phyloP scores from a whole-genome alignment of 2,329 filamentous ascomycete species.

The Pestalotiopsis sp. region DNA sequence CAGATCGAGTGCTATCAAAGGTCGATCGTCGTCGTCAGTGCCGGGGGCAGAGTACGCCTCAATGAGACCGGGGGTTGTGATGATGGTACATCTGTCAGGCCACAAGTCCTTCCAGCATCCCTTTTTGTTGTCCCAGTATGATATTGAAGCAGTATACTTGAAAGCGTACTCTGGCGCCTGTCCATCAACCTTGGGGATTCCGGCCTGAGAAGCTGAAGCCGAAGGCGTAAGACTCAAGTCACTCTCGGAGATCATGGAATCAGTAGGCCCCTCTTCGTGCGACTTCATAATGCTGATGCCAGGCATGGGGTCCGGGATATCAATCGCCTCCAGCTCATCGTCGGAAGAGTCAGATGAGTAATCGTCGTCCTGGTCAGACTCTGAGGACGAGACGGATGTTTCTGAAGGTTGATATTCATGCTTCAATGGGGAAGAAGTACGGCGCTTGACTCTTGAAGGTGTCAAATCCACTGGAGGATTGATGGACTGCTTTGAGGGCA shows the following conservation, averaged over 20 bases:
- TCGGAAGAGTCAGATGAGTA: conserved; percentile 48
- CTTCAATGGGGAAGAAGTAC: conserved; percentile 90
- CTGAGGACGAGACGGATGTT: conserved; percentile 39
- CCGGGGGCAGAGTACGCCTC: conserved; percentile 53
- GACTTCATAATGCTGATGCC: conserved; percentile 57
- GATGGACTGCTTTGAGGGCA: conserved; percentile 39
- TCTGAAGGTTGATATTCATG: conserved; percentile 94
- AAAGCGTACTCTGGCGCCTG: conserved; percentile 43
- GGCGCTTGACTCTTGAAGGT: conserved; percentile 58
- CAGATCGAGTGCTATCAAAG: conserved; percentile 74
- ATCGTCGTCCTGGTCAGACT: conserved; percentile 51
- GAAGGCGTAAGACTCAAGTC: conserved; percentile 69
- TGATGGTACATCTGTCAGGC: conserved; percentile 52
- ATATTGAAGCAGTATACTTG: conserved; percentile 56
- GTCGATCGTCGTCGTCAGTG: conserved; percentile 38
- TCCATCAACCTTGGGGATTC: conserved; percentile 49
- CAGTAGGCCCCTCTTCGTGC: conserved; percentile 27
- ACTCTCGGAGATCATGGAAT: conserved; percentile 49
- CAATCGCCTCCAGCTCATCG: conserved; percentile 62
- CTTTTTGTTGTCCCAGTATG: conserved; percentile 62
- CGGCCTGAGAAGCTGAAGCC: conserved; percentile 77
- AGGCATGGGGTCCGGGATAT: conserved; percentile 60
- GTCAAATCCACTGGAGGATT: conserved; percentile 48
- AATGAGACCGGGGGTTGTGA: conserved; percentile 60
- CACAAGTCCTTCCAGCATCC: conserved; percentile 63